Evolutionary conservation across 208 protist genomes (phyloP), one percentile per base, ranked within the genome.

Genomic region (Crithidia expoeki): DNA sequence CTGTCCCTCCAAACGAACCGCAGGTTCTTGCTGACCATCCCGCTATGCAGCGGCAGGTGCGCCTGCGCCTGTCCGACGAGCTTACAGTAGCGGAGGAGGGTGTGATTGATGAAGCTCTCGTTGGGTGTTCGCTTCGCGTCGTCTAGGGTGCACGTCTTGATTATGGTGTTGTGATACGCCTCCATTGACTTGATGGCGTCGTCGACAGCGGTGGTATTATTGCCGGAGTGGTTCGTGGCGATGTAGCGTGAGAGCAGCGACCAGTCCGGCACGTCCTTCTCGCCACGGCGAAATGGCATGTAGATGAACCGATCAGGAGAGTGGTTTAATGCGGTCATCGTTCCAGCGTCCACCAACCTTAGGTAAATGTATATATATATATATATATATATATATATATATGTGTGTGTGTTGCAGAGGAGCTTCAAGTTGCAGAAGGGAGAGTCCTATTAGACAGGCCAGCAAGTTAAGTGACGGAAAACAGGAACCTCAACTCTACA

Each of bases 181-280:
- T 68, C 58, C 91, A 96, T 94, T 11, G 62, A 80, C 71, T 85
- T 78, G 33, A 96, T 69, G 33, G 85, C 74, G 23, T 82, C 77
- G 33, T 90, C 79, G 12, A 93, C 76, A 21, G 59, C 51, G 16
- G 77, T 85, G 25, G 64, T 93, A 67, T 81, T 68, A 60, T 86
- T 96, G 74, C 88, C 84, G 12, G 85, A 80, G 71, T 89, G 76
- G 69, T 93, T 74, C 12, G 76, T 74, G 32, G 56, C 76, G 60
- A 93, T 73, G 72, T 92, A 94, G 52, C 85, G 80, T 12, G 70
- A 68, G 76, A 84, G 90, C 27, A 86, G 28, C 21, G 56, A 73
- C 89, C 92, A 96, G 63, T 93, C 83, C 14, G 89, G 82, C 2
- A 74, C 34, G 51, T 90, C 80, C 52, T 92, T 88, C 36, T 92